Evolutionary conservation across 2,329 filamentous ascomycete genomes (phyloP), one percentile per base, ranked within the genome.

Genomic region (Penicillium vulpinum): DNA sequence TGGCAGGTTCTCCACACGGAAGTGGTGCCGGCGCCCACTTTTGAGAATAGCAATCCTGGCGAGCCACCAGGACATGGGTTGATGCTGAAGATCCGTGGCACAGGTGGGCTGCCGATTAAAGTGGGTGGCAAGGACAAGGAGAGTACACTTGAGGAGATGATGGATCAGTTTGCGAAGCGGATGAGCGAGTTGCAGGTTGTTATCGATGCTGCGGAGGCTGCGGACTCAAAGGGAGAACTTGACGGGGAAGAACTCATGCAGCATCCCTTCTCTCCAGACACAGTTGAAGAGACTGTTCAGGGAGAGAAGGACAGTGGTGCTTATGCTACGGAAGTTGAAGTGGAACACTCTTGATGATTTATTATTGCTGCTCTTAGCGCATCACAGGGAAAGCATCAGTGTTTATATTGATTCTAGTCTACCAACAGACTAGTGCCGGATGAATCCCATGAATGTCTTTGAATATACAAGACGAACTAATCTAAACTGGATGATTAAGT

Each of bases 1-100:
- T 97, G 93, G 87, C 86, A 88, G 66, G 80, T 88, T 15, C 75
- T 85, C 33, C 75, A 76, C 16, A 81, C 82, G 0, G 75, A 75
- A 10, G 74, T 89, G 10, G 76, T 77, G 8, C 78, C 79, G 10
- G 87, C 88, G 16, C 88, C 88, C 1, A 88, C 84, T 2, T 89
- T 86, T 70, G 83, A 84, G 41, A 80, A 79, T 41, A 77, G 75
- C 26, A 84, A 85, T 45, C 78, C 85, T 1, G 75, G 74, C 43
- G 63, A 68, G 75, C 81, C 15, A n/a, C 67, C 85, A 21, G 79
- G 75, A 47, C 80, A 71, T 28, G 74, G 71, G 8, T 55, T 79
- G 54, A 80, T 80, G 77, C 66, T 80, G 22, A 73, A 76, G 51
- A 77, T 80, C 22, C 70, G 76, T 40, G 78, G 78, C 16, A 75